These are phyloP conservation scores for Carpinus viminea DNA, from an alignment of 306 rosid species.

Conservation along the genomic window DNA sequence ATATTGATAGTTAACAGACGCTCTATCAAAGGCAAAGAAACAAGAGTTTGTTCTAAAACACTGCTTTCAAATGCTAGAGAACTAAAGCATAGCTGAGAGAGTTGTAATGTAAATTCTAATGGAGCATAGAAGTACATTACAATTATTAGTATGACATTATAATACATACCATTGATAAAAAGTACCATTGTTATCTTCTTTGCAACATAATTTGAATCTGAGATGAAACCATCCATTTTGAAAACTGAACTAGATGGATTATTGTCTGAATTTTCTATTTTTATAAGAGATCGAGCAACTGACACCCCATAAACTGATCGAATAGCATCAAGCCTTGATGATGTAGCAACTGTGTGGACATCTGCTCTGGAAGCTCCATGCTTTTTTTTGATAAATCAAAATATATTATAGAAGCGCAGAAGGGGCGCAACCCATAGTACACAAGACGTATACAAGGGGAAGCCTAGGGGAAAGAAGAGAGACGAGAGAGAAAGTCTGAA, in stretches of 20 bases:
- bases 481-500: too few species aligned
- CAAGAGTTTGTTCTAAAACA: neutral
- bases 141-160: neutral
- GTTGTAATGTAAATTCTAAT: neutral
- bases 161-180: conserved; percentile 75
- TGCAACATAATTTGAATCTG: conserved; percentile 70
- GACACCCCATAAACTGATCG: conserved; percentile 84
- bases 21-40: neutral
- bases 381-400: too few species aligned
- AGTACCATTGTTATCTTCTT: conserved; percentile 93
- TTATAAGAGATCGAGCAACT: conserved; percentile 69
- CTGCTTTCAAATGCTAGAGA: neutral
- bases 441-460: too few species aligned
- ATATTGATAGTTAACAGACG: neutral
- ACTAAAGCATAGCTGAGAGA: neutral
- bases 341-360: conserved; percentile 63
- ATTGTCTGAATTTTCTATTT: conserved; percentile 62
- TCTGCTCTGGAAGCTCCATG: conserved; percentile 90
- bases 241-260: conserved; percentile 64
- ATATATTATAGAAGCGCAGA: too few species aligned
- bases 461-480: too few species aligned
- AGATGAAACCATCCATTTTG: conserved; percentile 80
- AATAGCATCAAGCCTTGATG: conserved; percentile 79
- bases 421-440: too few species aligned
- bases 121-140: neutral